A percentile compares a stretch with the other conserved stretches of the same genome.
These are phyloP conservation scores for Trypanosoma congolense DNA, from an alignment of 208 protist species.

Conservation along the genomic window DNA sequence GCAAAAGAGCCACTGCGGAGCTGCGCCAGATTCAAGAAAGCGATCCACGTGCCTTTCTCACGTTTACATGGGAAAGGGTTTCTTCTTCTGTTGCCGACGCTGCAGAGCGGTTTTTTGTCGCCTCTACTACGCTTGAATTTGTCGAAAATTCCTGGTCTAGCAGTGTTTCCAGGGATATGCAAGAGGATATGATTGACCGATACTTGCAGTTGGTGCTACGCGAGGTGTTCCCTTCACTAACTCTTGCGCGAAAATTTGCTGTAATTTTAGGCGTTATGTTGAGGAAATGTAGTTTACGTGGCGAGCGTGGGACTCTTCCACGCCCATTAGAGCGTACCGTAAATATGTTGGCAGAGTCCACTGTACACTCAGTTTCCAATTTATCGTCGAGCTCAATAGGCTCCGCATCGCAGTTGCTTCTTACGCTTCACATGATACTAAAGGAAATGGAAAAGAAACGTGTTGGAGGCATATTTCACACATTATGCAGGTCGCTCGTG, in stretches of 20 bases:
- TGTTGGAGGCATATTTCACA: slow-evolving; percentile 43
- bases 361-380: not conserved
- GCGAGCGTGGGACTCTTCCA: slow-evolving; percentile 30
- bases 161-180: slow-evolving; percentile 24
- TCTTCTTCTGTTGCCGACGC: slow-evolving; percentile 16
- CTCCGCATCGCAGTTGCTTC: slow-evolving; percentile 33
- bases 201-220: slow-evolving; percentile 41
- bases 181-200: slow-evolving; percentile 28
- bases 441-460: slow-evolving; percentile 57
- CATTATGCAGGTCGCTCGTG: slow-evolving; percentile 36
- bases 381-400: not conserved
- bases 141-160: slow-evolving; percentile 63
- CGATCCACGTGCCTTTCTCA: slow-evolving; percentile 55
- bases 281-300: slow-evolving; percentile 23
- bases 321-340: slow-evolving; percentile 28
- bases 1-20: slow-evolving; percentile 45
- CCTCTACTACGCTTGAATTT: slow-evolving; percentile 52
- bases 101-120: slow-evolving; percentile 66
- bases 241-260: slow-evolving; percentile 57
- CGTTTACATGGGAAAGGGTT: slow-evolving; percentile 47
- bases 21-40: slow-evolving; percentile 51
- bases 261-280: slow-evolving; percentile 58
- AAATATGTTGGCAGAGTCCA: slow-evolving; percentile 24
- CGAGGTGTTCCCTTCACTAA: slow-evolving; percentile 20
- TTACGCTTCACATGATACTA: slow-evolving; percentile 58